Evolutionary conservation across 345 rosid genomes (phyloP), one percentile per base, ranked within the genome.

Genomic region (Conringia planisiliqua): DNA sequence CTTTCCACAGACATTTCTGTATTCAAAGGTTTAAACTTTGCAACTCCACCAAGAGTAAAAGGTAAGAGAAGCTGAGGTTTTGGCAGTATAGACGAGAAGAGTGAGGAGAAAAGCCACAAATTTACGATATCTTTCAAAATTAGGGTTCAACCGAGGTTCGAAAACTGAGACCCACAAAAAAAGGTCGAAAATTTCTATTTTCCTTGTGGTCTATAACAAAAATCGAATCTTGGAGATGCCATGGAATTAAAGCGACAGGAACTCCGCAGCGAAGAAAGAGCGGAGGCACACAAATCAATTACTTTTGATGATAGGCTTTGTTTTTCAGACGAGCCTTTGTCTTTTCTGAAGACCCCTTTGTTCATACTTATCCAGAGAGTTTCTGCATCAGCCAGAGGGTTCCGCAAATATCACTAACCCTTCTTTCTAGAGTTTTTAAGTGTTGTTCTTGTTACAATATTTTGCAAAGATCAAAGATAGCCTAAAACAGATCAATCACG

Each of bases 1-100:
- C 96, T 89, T 77, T 89, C 98, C 56, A 86, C 89, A 11, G 98
- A 93, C 96, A 91, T 93, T 52, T 61, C 18, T 1, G 17, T 39
- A 27, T n/a, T 10, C 52, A 57, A 58, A 58, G 76, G 80, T 33
- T 27, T 38, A 33, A 59, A 74, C 48, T 65, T 61, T 71, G 35
- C 43, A 32, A 50, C 66, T 68, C 58, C 48, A 47, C 3, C 1
- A 14, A 69, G 20, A 16, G 62, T 54, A n/a, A n/a, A 56, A 36
- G 47, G 20, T 67, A 65, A 66, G 39, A 61, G 22, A 60, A 5
- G 57, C 33, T 63, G 22, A 75, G n/a, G 73, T 60, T 67, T 44
- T 10, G 29, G 39, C 26, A 46, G 68, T 20, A 7, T 10, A 22
- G 30, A 27, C 9, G 35, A 14, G 29, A 11, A 38, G 24, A 2